Conservation (phyloP, 2,329 filamentous ascomycete species). For the Pseudogymnoascus sp. region DNA sequence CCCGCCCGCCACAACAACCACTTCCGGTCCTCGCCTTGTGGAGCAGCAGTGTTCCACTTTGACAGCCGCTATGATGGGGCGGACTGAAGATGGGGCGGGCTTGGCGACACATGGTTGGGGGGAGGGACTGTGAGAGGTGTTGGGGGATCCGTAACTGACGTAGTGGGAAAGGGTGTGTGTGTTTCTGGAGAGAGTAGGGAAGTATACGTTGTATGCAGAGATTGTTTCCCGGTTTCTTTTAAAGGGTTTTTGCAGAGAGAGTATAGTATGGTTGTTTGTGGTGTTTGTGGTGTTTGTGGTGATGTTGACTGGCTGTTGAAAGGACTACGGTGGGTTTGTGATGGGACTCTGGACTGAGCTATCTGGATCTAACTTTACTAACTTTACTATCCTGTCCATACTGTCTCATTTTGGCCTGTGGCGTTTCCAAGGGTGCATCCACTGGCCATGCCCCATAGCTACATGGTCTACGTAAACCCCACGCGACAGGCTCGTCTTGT, state of each 20-base stretch:
- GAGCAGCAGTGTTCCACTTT: neutral
- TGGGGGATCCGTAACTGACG: neutral
- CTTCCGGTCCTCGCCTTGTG: neutral
- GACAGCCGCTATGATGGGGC: slow-evolving; percentile 8
- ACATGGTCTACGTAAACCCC: neutral
- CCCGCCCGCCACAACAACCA: no score
- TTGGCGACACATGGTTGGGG: neutral
- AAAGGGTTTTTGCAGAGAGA: neutral
- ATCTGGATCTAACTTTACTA: neutral
- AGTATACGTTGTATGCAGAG: no score
- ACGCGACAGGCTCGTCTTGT: neutral
- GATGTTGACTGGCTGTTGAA: neutral
- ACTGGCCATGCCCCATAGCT: neutral
- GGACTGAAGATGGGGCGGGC: neutral
- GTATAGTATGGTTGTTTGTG: neutral
- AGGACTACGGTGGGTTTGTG: neutral
- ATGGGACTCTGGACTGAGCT: neutral
- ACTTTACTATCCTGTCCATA: neutral
- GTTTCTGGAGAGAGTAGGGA: neutral
- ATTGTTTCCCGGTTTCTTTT: neutral
- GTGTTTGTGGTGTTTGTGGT: neutral
- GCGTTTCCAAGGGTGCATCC: neutral
- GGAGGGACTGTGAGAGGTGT: neutral
- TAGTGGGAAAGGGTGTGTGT: neutral
- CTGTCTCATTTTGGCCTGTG: neutral